Percentiles rank a stretch among this genome's conserved stretches.
Conservation (phyloP, 768 basidiomycete species). For the Thelephora ganbajun region DNA sequence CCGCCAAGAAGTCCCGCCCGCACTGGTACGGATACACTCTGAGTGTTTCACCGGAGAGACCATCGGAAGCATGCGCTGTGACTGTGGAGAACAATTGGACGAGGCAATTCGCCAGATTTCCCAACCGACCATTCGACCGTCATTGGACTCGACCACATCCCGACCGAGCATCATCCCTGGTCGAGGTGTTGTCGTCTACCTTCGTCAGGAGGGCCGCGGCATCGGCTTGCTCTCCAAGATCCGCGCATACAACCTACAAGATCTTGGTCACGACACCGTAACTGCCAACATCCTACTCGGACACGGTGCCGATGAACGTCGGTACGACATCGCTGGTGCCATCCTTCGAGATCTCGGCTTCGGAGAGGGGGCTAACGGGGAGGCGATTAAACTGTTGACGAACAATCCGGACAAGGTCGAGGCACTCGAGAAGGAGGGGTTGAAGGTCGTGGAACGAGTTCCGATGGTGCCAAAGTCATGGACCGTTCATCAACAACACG, state of each 20-base stretch:
- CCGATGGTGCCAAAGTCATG: conserved; percentile 93
- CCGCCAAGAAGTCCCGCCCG: conserved; percentile 37
- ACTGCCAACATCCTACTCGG: conserved; percentile 93
- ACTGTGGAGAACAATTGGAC: conserved; percentile 97
- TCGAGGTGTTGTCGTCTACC: conserved; percentile 86
- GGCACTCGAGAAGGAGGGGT: conserved; percentile 73
- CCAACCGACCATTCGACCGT: conserved; percentile 41
- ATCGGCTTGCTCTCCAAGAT: conserved; percentile 95
- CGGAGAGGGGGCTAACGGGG: conserved; percentile 28
- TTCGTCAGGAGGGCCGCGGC: conserved; percentile 94
- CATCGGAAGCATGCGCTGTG: conserved; percentile 94
- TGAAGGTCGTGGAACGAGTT: conserved; percentile 71
- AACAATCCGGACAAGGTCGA: conserved; percentile 97
- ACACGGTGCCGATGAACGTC: conserved; percentile 85
- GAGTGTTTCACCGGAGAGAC: conserved; percentile 99
- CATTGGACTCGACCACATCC: conserved; percentile 16
- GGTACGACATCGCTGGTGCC: conserved; percentile 82
- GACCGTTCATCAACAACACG: conserved; percentile 22
- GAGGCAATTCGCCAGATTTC: conserved; percentile 90
- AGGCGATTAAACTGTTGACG: conserved; percentile 70
- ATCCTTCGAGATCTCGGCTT: conserved; percentile 83
- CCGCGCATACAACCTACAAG: conserved; percentile 94
- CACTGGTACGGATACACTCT: conserved; percentile 90
- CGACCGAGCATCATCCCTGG: conserved; percentile 45
- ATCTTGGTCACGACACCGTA: conserved; percentile 97